Conservation (phyloP, 78 protist genomes). For the Creolimax fragrantissima region DNA sequence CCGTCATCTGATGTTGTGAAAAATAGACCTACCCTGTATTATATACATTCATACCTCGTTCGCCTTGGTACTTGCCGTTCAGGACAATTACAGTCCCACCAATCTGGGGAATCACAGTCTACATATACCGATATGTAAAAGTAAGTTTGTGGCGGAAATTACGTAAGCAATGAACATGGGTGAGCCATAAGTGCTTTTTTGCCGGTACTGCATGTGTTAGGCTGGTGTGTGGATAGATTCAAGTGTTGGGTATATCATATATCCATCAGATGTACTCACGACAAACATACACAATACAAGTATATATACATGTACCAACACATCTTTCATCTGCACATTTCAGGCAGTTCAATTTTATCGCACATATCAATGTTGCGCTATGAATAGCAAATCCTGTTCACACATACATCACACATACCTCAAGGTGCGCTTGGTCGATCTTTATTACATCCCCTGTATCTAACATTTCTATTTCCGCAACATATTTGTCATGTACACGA, state of each 20-base stretch:
- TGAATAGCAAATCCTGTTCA: background rate
- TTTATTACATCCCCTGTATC: background rate
- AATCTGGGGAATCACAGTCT: background rate
- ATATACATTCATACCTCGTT: background rate
- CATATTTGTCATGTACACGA: background rate
- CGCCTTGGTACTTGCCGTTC: background rate
- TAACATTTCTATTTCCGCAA: background rate
- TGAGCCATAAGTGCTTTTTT: background rate
- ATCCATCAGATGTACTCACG: no score
- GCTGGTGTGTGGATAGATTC: background rate
- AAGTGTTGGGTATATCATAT: background rate
- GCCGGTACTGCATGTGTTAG: background rate
- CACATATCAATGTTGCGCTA: background rate
- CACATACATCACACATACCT: background rate
- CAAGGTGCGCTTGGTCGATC: background rate
- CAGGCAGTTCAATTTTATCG: background rate
- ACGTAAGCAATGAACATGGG: background rate
- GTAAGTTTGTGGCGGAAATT: background rate
- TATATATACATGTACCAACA: no score
- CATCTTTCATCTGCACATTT: no score
- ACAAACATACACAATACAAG: no score
- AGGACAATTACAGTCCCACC: background rate
- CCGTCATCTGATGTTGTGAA: background rate
- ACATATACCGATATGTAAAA: background rate
- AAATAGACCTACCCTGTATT: background rate